Base-by-base conservation (phyloP, 768 basidiomycete genomes). In the Artomyces pyxidatus region DNA sequence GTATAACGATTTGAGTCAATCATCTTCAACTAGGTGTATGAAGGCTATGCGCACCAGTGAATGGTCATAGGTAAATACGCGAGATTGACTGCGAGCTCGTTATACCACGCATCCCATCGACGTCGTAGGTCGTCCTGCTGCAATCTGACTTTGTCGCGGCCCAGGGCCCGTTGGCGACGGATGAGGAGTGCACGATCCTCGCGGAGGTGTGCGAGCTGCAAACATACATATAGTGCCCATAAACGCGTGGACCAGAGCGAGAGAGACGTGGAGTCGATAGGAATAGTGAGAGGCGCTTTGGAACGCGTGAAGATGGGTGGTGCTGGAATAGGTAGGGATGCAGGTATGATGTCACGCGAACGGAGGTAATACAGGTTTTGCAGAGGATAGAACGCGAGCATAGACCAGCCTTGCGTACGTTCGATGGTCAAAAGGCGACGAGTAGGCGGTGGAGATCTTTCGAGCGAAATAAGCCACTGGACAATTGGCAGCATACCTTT, bases 401-500 rank as follows among this genome's bases (percentile, higher is more conserved):
- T 88, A 2, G 83, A 68, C 68, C 75, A 85, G 16, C 78, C 88
- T 61, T 90, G 88, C 19, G 88, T 68, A 23, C 88, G 83, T 61
- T 90, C 88, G 38, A 90, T 85, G 1, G 76, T 85, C 43, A 83
- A 77, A 26, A 89, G 72, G 38, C 73, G 73, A 3, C 81, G 75
- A 2, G 88, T 89, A 3, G 83, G 81, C 11, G 81, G 81, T 1
- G 80, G 81, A 35, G 65, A 77, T n/a, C 80, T 77, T 62, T 88
- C 87, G 57, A 89, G 63, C 1, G 82, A 74, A 16, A 85, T 79
- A 42, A 90, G 72, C 88, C 87, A 90, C 59, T 87, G 83, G 38
- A 88, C 63, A 37, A 87, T 87, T 22, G 85, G 83, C 16, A 90
- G 66, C n/a, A 88, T 66, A 42, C 87, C 87, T 89, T n/a, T n/a